Percentiles rank a stretch among this genome's conserved stretches.
Evolutionary conservation across 2,329 filamentous ascomycete species (phyloP).

Genomic region (Fusarium sp.): DNA sequence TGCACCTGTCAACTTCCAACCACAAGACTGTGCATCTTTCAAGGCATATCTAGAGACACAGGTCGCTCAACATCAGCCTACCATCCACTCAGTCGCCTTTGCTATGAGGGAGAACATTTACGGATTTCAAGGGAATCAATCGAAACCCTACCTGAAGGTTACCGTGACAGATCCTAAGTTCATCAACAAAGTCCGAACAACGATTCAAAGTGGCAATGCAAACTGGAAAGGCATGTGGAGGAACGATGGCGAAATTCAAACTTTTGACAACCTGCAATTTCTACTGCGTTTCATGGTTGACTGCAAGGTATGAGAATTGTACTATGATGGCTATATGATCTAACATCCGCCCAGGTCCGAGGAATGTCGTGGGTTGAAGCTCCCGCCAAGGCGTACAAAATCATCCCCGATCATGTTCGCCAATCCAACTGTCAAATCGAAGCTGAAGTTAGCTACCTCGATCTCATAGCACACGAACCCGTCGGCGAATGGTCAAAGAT

Average conservation of each 20-base stretch:
- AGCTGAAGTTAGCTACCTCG: constrained; percentile 81
- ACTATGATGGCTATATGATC: neutral
- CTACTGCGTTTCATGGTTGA: constrained; percentile 98
- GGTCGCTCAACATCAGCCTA: constrained; percentile 75
- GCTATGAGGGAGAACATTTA: constrained; percentile 90
- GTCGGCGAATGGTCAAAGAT: constrained; percentile 98
- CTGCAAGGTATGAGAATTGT: constrained; percentile 69
- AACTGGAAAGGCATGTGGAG: constrained; percentile 96
- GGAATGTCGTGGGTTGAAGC: constrained; percentile 99
- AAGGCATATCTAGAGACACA: constrained; percentile 82
- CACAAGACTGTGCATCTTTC: constrained; percentile 80
- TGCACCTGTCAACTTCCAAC: constrained; percentile 83
- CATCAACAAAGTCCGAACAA: constrained; percentile 78
- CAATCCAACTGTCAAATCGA: constrained; percentile 98
- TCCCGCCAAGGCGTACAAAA: constrained; percentile 75
- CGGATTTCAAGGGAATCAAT: constrained; percentile 91
- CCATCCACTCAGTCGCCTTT: constrained; percentile 83
- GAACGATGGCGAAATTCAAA: constrained; percentile 76
- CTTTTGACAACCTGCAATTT: constrained; percentile 96
- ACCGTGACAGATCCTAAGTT: constrained; percentile 89
- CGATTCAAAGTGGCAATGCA: constrained; percentile 78
- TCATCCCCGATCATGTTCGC: constrained; percentile 71
- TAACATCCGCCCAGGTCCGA: constrained; percentile 66
- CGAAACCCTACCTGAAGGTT: constrained; percentile 92
- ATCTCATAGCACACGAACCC: constrained; percentile 86